These are phyloP conservation scores for Botryobasidium botryosum DNA, from an alignment of 768 basidiomycete species.

Conservation along the genomic window DNA sequence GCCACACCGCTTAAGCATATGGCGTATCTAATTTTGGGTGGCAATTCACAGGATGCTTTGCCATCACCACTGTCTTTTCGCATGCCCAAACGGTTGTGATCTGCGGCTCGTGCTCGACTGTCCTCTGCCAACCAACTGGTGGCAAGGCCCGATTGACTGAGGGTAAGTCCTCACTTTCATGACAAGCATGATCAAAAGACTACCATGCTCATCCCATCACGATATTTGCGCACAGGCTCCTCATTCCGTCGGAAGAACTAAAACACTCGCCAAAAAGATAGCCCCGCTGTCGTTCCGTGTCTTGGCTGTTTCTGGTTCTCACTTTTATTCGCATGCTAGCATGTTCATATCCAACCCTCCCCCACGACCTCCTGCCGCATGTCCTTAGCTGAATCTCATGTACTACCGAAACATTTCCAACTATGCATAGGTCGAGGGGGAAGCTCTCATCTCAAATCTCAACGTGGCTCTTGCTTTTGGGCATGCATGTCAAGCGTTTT, in stretches of 20 bases:
- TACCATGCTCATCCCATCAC: not conserved
- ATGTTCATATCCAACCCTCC: too few species aligned
- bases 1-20: conserved; percentile 4
- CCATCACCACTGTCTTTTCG: conserved; percentile 95
- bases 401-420: too few species aligned
- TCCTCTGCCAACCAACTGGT: conserved; percentile 96
- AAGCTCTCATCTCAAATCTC: too few species aligned
- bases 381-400: too few species aligned
- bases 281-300: too few species aligned
- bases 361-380: too few species aligned
- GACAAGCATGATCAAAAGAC: conserved; percentile 1
- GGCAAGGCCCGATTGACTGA: conserved; percentile 96
- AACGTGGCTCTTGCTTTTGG: too few species aligned
- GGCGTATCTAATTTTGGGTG: conserved; percentile 10
- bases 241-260: conserved; percentile 88
- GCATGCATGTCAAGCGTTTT: too few species aligned
- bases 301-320: too few species aligned
- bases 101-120: conserved; percentile 81
- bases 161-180: conserved; percentile 37
- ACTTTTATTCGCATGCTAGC: too few species aligned
- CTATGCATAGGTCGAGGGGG: too few species aligned
- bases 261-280: conserved; percentile 12
- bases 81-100: conserved; percentile 96
- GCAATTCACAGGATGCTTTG: conserved; percentile 60
- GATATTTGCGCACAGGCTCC: conserved; percentile 40